Conservation (phyloP, 441 rosid genomes). For the Euphorbia celastroides region DNA sequence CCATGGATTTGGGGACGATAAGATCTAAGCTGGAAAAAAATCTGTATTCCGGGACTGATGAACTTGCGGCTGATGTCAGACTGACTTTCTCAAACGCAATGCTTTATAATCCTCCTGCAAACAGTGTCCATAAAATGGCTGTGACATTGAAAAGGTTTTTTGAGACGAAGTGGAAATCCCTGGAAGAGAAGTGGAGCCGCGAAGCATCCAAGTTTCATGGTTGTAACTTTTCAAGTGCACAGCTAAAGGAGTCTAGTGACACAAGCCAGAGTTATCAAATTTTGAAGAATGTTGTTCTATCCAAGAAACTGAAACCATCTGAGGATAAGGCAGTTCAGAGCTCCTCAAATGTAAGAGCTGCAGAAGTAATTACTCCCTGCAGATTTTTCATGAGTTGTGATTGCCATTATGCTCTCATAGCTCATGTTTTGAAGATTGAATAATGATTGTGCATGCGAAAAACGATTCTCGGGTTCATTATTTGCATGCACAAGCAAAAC, state of each 20-base stretch:
- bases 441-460: too few relatives aligned
- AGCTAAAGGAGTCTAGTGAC: constrained; percentile 28
- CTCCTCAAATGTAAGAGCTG: constrained; percentile 22
- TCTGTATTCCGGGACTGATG: constrained; percentile 26
- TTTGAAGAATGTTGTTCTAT: constrained; percentile 17
- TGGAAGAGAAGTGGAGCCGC: constrained; percentile 39
- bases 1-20: constrained; percentile 64
- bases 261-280: constrained; percentile 30
- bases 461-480: not conserved
- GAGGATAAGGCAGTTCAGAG: constrained; percentile 24
- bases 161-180: constrained; percentile 58
- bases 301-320: constrained; percentile 28
- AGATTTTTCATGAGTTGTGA: not conserved
- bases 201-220: constrained; percentile 22
- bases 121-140: constrained; percentile 39
- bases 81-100: constrained; percentile 51
- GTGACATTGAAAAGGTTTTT: constrained; percentile 37
- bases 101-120: constrained; percentile 43
- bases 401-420: not conserved
- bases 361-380: constrained; percentile 26
- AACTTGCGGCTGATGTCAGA: constrained; percentile 46
- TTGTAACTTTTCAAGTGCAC: constrained; percentile 16
- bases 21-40: constrained; percentile 36
- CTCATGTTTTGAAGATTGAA: too few relatives aligned
- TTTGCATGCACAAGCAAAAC: not conserved